Conservation (phyloP, 495 filamentous ascomycete genomes). For the Ramalina intermedia region DNA sequence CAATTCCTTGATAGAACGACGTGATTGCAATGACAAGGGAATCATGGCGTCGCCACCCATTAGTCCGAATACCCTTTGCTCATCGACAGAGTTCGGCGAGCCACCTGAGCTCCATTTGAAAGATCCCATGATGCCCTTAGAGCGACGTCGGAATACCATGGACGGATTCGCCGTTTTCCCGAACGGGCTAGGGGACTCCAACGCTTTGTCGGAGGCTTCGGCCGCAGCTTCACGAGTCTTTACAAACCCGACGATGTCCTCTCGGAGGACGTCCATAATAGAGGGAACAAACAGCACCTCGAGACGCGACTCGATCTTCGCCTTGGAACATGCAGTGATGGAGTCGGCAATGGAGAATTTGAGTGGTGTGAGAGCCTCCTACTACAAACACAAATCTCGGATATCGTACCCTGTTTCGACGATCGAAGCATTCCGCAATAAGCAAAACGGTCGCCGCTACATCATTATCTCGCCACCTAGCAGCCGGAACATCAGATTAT, state of each 20-base stretch:
- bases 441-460: constrained; percentile 4
- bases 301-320: not conserved
- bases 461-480: constrained; percentile 5
- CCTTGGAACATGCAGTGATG: constrained; percentile 1
- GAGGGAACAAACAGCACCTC: not conserved
- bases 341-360: constrained; percentile 3
- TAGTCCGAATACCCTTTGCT: not conserved
- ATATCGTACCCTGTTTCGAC: constrained; percentile 1
- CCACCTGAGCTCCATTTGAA: not conserved
- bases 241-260: constrained; percentile 1
- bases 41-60: not conserved
- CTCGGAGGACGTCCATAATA: not conserved
- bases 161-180: constrained; percentile 1
- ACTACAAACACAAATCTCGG: not conserved
- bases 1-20: not conserved
- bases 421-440: constrained; percentile 6
- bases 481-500: constrained; percentile 4
- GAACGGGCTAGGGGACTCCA: not conserved
- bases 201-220: not conserved
- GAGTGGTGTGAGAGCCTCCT: constrained; percentile 1
- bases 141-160: not conserved
- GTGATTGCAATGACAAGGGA: not conserved
- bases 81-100: not conserved
- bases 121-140: not conserved
- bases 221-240: not conserved